Evolutionary conservation across 1,284 basidiomycete species (phyloP), one percentile per base, ranked within the genome.

Genomic region (Marasmius fiardii): DNA sequence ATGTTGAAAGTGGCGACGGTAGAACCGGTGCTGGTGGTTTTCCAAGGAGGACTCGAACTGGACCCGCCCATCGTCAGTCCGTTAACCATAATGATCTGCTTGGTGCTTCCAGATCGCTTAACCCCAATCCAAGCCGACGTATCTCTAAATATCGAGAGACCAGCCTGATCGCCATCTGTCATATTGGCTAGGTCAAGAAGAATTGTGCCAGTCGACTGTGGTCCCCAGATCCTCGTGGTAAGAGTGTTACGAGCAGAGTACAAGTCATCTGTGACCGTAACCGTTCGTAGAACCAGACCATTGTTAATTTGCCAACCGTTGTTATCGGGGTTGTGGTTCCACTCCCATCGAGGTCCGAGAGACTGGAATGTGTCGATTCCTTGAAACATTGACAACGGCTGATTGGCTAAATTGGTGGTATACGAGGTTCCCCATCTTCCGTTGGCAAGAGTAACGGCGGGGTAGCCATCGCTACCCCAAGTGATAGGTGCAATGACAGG

Each of bases 271-370:
- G 65, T 67, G 41, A 66, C 60, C 12, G 64, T 61, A 14, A 57
- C 64, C 3, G 65, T 63, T 23, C 57, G 50, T 21, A 67, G 61
- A 23, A 58, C 56, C 8, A 68, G 62, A 33, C 63, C 65, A 20
- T 60, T 59, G 44, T 55, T 60, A 34, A 61, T 54, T 23, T 61
- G 59, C 59, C 60, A 66, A 28, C 57, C 58, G 28, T 59, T 52
- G n/a, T 51, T 63, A 50, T 65, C 64, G 10, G 66, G 65, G 52
- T 66, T 64, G 55, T 67, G 65, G 54, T 68, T 67, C 66, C 65
- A 68, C 51, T 67, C 64, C 63, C 63, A 51, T 43, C 63, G 54
- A 20, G 55, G 60, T 14, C 61, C 58, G 23, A 68, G 45, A 5
- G 61, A 50, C 20, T 58, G 55, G 56, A 67, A 65, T 6, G 26